These are phyloP conservation scores for Fusarium decemcellulare DNA, from an alignment of 2,329 filamentous ascomycete genomes.

Conservation along the genomic window DNA sequence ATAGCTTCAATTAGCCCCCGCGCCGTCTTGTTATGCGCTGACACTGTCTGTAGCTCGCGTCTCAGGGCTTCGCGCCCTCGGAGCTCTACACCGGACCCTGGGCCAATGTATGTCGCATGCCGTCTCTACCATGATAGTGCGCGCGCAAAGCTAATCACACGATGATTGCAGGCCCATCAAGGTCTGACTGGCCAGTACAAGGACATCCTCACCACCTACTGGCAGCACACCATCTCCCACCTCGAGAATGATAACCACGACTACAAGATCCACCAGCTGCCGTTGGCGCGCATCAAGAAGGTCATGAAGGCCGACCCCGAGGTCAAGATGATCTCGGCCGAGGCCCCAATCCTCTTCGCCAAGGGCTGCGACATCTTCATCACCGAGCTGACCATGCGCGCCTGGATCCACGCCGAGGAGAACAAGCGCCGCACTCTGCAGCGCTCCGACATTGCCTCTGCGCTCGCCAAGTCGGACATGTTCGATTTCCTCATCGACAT, in stretches of 20 bases:
- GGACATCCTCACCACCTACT: constrained; percentile 98
- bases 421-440: constrained; percentile 98
- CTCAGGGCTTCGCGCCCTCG: constrained; percentile 89
- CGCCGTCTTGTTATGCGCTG: constrained; percentile 13
- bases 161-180: constrained; percentile 84
- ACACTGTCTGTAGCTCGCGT: constrained; percentile 75
- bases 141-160: constrained; percentile 2
- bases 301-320: constrained; percentile 99
- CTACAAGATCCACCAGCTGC: constrained; percentile 98
- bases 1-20: constrained; percentile 7
- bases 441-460: constrained; percentile 95
- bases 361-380: constrained; percentile 99
- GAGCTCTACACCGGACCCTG: constrained; percentile 95
- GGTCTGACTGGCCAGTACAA: constrained; percentile 93
- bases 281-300: constrained; percentile 98
- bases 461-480: constrained; percentile 98
- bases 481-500: constrained; percentile 99
- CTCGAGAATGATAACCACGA: constrained; percentile 96
- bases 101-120: constrained; percentile 82
- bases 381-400: constrained; percentile 98
- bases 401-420: constrained; percentile 99
- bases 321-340: constrained; percentile 99
- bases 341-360: constrained; percentile 97
- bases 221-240: constrained; percentile 98
- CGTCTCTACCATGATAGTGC: background rate